Base-by-base conservation (phyloP, 768 basidiomycete species). In the Hypholoma fasciculare region DNA sequence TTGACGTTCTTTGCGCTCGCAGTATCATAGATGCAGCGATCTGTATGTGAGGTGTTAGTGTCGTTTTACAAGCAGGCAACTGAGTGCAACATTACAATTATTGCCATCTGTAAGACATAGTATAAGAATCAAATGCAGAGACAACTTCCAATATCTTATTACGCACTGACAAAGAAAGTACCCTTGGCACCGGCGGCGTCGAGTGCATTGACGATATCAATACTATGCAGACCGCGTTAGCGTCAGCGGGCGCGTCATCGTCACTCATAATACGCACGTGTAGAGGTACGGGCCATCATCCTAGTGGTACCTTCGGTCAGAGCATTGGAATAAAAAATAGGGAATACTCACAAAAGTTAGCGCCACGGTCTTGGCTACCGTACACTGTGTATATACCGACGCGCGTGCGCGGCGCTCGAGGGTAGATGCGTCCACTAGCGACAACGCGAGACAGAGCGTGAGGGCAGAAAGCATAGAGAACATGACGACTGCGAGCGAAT, bases 81-180 rank as follows among this genome's bases (percentile, higher is more conserved):
- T n/a, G 20, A 46, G 34, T 38, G 27, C 12, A 13, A 27, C 9
- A 26, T 40, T 56, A 76, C 74, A 77, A 61, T 77, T 77, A 54
- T 77, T 69, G 4, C 75, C 74, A 59, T 76, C 75, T 75, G 40
- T 26, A 34, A 1, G 6, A 40, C 14, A 30, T n/a, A 46, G n/a
- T 4, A 9, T 48, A 20, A 23, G 9, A 23, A 7, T 23, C 4
- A 7, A 7, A 23, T 2, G 26, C 11, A 7, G 7, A 23, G 11
- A 48, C 11, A 2, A 23, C 1, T 8, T 50, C 19, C 7, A 19
- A 4, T 6, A 34, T 36, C 2, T n/a, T 5, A 16, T 3, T 17
- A 66, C 68, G 57, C 57, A 74, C 74, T 76, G 61, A 76, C 68
- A 67, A 78, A 79, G 66, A 79, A 79, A 3, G 78, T 78, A 3